Evolutionary conservation across 148 eudicot genomes (phyloP).

Genomic region (Dysphania ambrosioides): DNA sequence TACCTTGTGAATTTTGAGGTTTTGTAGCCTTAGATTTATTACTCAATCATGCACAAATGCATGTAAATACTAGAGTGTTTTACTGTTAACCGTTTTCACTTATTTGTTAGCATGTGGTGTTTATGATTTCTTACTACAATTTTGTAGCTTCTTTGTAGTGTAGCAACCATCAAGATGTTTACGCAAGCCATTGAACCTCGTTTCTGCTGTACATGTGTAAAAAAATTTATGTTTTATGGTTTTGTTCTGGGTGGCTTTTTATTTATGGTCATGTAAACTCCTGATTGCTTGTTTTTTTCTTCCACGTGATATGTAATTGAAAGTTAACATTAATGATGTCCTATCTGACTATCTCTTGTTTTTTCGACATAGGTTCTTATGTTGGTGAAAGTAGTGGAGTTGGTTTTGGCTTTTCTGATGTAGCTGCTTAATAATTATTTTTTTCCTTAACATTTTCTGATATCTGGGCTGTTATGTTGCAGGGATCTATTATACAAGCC

Average conservation of each 20-base stretch:
- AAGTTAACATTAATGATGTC: neutral
- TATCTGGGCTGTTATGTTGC: constrained; percentile 24
- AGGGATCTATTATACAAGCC: constrained; percentile 82
- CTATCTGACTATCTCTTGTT: no score
- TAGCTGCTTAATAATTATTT: neutral
- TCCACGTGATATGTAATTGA: no score
- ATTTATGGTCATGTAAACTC: neutral
- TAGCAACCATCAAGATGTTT: neutral
- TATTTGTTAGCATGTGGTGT: neutral
- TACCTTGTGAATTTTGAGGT: no score
- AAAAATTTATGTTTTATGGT: neutral
- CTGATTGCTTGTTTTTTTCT: neutral
- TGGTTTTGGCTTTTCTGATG: neutral
- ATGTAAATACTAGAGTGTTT: no score
- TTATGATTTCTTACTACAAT: neutral
- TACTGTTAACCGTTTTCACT: neutral
- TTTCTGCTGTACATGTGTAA: neutral
- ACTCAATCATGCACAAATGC: neutral
- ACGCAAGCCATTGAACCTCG: neutral
- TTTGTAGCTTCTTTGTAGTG: neutral
- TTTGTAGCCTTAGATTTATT: no score
- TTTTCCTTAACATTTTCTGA: constrained; percentile 6
- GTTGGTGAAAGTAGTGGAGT: neutral
- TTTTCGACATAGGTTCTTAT: no score
- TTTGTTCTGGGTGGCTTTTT: neutral